phyloP scores from a whole-genome alignment of 1,284 basidiomycete species.

The Leccinum fuscescens region DNA sequence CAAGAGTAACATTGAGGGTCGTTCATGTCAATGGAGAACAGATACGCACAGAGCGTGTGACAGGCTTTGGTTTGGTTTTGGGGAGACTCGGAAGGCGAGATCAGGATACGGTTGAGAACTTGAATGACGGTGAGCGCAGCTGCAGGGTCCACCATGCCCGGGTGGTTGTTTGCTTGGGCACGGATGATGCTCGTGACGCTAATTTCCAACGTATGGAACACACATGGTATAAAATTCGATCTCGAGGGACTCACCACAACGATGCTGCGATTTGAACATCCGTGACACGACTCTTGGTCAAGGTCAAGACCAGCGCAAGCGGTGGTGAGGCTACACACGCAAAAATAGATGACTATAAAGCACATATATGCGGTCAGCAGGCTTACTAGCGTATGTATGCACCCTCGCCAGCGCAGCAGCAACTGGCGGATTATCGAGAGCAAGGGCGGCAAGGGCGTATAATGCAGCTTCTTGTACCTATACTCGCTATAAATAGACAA shows the following conservation, averaged over 20 bases:
- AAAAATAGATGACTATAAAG: constrained; percentile 1
- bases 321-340: constrained; percentile 35
- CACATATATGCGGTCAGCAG: constrained; percentile 1
- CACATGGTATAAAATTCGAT: background rate
- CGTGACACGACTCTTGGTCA: constrained; percentile 53
- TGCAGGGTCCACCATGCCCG: constrained; percentile 17
- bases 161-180: constrained; percentile 35
- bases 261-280: constrained; percentile 68
- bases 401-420: constrained; percentile 47
- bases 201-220: background rate
- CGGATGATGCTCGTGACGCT: constrained; percentile 62
- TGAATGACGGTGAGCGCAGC: constrained; percentile 57
- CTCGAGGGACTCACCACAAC: constrained; percentile 50
- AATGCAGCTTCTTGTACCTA: constrained; percentile 73
- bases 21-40: background rate
- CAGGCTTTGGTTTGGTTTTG: constrained; percentile 59
- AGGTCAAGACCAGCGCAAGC: constrained; percentile 39
- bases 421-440: constrained; percentile 60
- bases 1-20: background rate
- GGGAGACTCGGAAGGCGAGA: constrained; percentile 40
- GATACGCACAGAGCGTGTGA: constrained; percentile 62
- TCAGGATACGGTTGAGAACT: constrained; percentile 58
- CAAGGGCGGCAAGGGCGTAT: constrained; percentile 65
- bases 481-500: background rate
- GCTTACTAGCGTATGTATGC: constrained; percentile 40